Evolutionary conservation across 202 grass and related monocot species (phyloP), one percentile per base, ranked within the genome.

Genomic region (Miscanthus sacchariflorus): DNA sequence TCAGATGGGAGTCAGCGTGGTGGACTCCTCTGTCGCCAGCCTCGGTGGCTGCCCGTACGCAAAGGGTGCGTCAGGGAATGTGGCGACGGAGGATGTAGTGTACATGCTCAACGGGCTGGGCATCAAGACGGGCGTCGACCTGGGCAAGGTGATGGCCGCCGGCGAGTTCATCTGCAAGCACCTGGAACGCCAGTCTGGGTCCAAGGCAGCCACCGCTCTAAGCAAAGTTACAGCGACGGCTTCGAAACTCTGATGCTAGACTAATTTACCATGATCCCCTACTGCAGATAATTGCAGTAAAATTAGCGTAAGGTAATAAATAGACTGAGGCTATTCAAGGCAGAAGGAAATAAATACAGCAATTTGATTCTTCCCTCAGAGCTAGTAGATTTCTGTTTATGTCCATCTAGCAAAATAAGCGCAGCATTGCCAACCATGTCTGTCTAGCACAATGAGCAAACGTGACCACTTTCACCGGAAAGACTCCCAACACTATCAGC

Each of bases 71-170:
- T 94, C 93, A 0, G 96, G 96, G 7, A 98, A 98, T 9, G 92
- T 96, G 45, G 93, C 96, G 0, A 94, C 96, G 0, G 96, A 98
- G 74, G 96, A 98, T 27, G 92, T 95, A 0, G 89, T 98, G 66
- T 98, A 98, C 74, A 93, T 98, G 94, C 92, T 98, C 7, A 87
- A 95, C 19, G 96, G 96, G 23, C 59, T 95, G 72, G 94, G 94
- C 24, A 87, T 95, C 76, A 89, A 72, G 70, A 98, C 94, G 0
- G 81, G 89, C 13, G 89, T 98, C 10, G 81, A 94, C 59, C 81
- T 96, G 56, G 48, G 74, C 35, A 98, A 92, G 83, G 83, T 98
- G 24, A 98, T 98, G 73, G 85, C 91, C n/a, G 89, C 93, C 3
- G 93, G 93, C 17, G 90, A 98, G 78, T 96, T 96, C 77, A 94